Percentiles rank a stretch among this genome's conserved stretches.
Conservation (phyloP, 2,329 filamentous ascomycete genomes). For the Ascochyta koolunga region DNA sequence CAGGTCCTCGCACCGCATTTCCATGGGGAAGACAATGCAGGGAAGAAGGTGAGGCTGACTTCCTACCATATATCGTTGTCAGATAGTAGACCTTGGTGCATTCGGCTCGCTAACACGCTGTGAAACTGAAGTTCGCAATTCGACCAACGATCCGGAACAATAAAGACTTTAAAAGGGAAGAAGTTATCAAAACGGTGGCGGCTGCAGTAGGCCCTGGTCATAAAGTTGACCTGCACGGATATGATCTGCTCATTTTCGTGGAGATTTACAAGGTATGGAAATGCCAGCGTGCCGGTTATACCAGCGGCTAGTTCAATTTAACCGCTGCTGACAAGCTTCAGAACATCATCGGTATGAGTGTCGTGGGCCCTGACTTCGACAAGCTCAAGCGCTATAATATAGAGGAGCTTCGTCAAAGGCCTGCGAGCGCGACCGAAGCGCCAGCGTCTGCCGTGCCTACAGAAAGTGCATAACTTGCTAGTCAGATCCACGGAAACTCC, state of each 20-base stretch:
- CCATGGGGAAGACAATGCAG: conserved; percentile 55
- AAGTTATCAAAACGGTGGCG: conserved; percentile 74
- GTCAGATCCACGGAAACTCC: too few relatives aligned
- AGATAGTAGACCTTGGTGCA: conserved; percentile 14
- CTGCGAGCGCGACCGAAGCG: conserved; percentile 2
- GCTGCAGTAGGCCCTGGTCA: conserved; percentile 69
- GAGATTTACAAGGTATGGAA: conserved; percentile 76
- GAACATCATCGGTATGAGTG: conserved; percentile 79
- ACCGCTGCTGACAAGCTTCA: conserved; percentile 47
- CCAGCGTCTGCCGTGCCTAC: not conserved
- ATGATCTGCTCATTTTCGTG: conserved; percentile 78
- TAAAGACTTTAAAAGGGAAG: conserved; percentile 68
- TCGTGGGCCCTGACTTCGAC: conserved; percentile 77
- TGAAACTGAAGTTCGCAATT: conserved; percentile 73
- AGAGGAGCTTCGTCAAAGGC: conserved; percentile 70
- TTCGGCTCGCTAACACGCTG: conserved; percentile 29
- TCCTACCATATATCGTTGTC: conserved; percentile 3
- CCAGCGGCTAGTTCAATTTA: conserved; percentile 6
- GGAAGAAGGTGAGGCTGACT: conserved; percentile 58
- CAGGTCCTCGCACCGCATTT: conserved; percentile 70
- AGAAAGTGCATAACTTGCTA: not conserved
- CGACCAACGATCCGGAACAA: conserved; percentile 78
- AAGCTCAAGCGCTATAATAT: conserved; percentile 78
- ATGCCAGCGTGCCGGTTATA: conserved; percentile 14
- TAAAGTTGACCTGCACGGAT: conserved; percentile 77